Conservation (phyloP, 441 rosid genomes). For the Syzygium malaccense region DNA sequence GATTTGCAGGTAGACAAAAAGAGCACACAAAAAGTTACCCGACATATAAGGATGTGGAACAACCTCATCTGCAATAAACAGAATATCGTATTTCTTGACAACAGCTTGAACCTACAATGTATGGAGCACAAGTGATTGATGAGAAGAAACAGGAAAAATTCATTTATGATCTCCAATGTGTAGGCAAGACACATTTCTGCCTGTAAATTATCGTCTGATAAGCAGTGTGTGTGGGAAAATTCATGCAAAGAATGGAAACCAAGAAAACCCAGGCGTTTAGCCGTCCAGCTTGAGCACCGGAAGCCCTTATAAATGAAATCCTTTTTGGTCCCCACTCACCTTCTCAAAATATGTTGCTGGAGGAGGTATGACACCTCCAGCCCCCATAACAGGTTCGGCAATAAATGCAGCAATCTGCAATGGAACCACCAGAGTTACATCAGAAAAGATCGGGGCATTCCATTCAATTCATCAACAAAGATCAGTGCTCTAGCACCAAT, state of each 20-base stretch:
- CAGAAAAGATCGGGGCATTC: not conserved
- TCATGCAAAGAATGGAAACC: not conserved
- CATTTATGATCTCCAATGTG: not conserved
- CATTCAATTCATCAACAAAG: constrained; percentile 11
- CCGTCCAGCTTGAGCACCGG: not conserved
- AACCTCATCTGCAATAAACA: constrained; percentile 97
- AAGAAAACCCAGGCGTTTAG: not conserved
- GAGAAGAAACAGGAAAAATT: not conserved
- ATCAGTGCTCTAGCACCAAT: not conserved
- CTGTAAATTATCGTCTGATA: not conserved
- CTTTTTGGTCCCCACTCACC: constrained; percentile 25
- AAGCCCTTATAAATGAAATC: not conserved
- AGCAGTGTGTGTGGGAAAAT: not conserved
- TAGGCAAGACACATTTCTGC: not conserved
- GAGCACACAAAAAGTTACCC: not conserved
- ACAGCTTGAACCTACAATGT: constrained; percentile 79
- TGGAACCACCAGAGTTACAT: not conserved
- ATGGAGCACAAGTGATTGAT: not conserved
- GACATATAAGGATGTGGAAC: not conserved
- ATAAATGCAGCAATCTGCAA: constrained; percentile 95
- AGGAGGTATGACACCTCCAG: constrained; percentile 96
- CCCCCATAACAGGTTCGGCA: constrained; percentile 99
- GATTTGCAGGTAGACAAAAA: not conserved
- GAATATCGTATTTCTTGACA: constrained; percentile 75
- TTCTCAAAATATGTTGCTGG: constrained; percentile 96